These are phyloP conservation scores for Plasmodium coatneyi DNA, from an alignment of 169 alveolate species.

Conservation along the genomic window DNA sequence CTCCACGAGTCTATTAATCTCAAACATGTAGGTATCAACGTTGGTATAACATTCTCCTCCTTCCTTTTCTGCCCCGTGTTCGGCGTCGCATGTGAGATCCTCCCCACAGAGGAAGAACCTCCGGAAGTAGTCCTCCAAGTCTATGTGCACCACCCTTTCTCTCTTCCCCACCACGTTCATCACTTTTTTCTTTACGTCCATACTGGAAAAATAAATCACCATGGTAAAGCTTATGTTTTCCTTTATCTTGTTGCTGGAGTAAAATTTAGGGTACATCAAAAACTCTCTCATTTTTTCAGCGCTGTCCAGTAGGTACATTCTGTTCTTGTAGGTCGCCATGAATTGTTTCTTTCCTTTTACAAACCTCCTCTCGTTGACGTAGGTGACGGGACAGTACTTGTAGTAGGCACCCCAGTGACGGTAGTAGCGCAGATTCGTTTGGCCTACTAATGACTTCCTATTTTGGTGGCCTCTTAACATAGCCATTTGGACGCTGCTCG, in stretches of 20 bases:
- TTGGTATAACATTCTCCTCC: background rate
- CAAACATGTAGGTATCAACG: slow-evolving; percentile 25
- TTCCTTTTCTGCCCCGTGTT: background rate
- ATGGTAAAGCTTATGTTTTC: slow-evolving; percentile 13
- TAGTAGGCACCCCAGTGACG: slow-evolving; percentile 39
- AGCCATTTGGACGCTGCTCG: background rate
- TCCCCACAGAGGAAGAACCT: background rate
- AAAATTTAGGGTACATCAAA: slow-evolving; percentile 46
- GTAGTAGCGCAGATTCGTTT: slow-evolving; percentile 9
- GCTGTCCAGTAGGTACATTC: slow-evolving; percentile 25
- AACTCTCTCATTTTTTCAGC: slow-evolving; percentile 40
- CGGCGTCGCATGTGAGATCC: background rate
- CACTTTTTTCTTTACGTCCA: slow-evolving; percentile 18
- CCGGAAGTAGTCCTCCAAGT: slow-evolving; percentile 25
- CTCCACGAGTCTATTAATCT: slow-evolving; percentile 16
- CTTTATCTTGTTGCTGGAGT: slow-evolving; percentile 48
- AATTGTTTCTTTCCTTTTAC: slow-evolving; percentile 25
- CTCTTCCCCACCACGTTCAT: background rate
- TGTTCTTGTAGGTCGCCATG: slow-evolving; percentile 28
- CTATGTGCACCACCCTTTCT: slow-evolving; percentile 42
- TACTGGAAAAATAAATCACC: slow-evolving; percentile 50
- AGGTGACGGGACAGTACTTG: slow-evolving; percentile 64
- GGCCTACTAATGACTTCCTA: background rate
- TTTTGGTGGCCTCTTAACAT: too few relatives aligned
- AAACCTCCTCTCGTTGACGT: slow-evolving; percentile 38